Evolutionary conservation across 2,329 filamentous ascomycete species (phyloP).

Genomic region (Cryphonectria nitschkei): DNA sequence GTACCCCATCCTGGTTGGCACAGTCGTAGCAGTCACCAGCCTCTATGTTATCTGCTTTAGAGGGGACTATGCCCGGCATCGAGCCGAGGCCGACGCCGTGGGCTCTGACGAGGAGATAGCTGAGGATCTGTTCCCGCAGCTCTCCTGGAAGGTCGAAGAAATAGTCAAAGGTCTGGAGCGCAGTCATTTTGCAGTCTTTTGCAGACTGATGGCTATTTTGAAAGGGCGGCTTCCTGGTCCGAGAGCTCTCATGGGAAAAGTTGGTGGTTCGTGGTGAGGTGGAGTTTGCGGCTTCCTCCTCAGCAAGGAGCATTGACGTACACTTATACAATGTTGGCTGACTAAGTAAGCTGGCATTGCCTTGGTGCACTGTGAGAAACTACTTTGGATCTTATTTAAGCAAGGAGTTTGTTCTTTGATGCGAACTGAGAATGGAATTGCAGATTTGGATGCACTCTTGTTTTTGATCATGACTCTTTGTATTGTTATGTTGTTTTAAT

Average conservation of each 20-base stretch:
- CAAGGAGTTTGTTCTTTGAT: neutral
- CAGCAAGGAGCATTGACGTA: neutral
- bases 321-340: neutral
- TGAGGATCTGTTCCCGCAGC: conserved; percentile 36
- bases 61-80: neutral
- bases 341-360: conserved; percentile 1
- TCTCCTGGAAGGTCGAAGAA: conserved; percentile 39
- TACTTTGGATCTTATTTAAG: neutral
- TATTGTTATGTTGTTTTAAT: no score
- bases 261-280: no score
- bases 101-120: conserved; percentile 32
- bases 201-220: neutral
- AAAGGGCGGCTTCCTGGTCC: neutral
- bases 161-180: conserved; percentile 28
- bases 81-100: conserved; percentile 31
- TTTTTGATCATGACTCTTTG: no score
- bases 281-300: neutral
- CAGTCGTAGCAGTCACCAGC: neutral
- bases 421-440: no score
- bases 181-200: neutral
- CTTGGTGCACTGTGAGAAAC: neutral
- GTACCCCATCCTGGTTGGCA: neutral
- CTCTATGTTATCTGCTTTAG: neutral
- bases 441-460: no score
- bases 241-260: neutral